Evolutionary conservation across 78 protist species (phyloP).

Genomic region (Dictyostelium capitatum): DNA sequence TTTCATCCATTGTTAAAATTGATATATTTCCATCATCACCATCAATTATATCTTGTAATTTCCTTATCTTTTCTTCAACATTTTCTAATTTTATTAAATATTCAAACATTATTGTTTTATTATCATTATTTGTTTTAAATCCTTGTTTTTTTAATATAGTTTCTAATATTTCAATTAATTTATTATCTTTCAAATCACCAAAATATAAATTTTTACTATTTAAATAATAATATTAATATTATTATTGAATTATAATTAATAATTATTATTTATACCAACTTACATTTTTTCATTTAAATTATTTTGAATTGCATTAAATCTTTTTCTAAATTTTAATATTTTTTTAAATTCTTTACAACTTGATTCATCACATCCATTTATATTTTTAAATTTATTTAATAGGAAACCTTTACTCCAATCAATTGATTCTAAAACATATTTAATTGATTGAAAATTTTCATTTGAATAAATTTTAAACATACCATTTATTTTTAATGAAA

Average conservation of each 20-base stretch:
- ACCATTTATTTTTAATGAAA: not conserved
- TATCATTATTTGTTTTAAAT: not conserved
- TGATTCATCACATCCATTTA: not conserved
- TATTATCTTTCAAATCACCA: conserved; percentile 2
- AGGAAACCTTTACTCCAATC: not conserved
- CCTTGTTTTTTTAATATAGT: not conserved
- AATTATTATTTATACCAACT: too few relatives aligned
- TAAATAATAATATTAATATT: not conserved
- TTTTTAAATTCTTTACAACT: not conserved
- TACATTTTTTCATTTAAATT: conserved; percentile 1
- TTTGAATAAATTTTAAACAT: not conserved
- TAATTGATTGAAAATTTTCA: not conserved
- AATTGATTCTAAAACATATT: not conserved
- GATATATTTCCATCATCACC: not conserved
- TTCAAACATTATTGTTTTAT: not conserved
- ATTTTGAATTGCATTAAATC: conserved; percentile 1
- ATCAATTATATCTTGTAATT: not conserved
- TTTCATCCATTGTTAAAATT: not conserved
- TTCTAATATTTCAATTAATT: conserved; percentile 2
- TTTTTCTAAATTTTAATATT: not conserved
- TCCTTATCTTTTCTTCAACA: not conserved
- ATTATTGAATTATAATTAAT: too few relatives aligned
- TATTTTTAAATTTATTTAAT: not conserved
- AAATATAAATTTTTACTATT: not conserved
- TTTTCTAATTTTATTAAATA: not conserved